Evolutionary conservation across 73 alveolate species (phyloP).

Genomic region (Vitrella brassicaformis): DNA sequence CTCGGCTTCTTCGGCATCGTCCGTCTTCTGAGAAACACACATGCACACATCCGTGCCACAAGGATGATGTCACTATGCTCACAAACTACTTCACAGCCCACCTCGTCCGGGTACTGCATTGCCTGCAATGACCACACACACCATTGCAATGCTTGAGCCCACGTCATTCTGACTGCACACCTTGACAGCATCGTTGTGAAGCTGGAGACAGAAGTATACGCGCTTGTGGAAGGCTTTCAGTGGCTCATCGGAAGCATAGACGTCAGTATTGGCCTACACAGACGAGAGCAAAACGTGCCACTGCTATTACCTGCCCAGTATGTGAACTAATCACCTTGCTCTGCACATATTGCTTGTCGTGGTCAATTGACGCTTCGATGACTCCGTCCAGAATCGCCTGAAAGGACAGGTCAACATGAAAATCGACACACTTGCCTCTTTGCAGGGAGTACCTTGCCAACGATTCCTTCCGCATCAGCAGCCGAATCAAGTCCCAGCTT

Average conservation of each 20-base stretch:
- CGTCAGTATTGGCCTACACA: slow-evolving; percentile 38
- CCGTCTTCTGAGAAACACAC: too few species aligned
- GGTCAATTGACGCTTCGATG: slow-evolving; percentile 67
- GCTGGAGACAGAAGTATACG: slow-evolving; percentile 62
- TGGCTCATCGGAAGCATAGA: slow-evolving; percentile 66
- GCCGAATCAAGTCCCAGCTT: slow-evolving; percentile 61
- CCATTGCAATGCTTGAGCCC: too few species aligned
- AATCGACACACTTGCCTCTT: too few species aligned
- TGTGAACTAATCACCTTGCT: slow-evolving; percentile 23
- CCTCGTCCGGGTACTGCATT: too few species aligned
- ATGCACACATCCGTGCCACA: too few species aligned
- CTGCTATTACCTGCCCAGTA: neutral
- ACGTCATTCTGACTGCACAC: too few species aligned
- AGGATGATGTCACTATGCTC: too few species aligned
- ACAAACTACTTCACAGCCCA: too few species aligned
- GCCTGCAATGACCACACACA: too few species aligned
- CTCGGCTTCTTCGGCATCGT: too few species aligned
- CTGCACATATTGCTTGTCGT: slow-evolving; percentile 51
- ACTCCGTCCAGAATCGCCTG: slow-evolving; percentile 75
- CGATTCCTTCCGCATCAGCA: slow-evolving; percentile 67
- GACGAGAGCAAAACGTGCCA: neutral
- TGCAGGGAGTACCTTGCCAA: slow-evolving; percentile 60
- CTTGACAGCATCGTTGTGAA: slow-evolving; percentile 60
- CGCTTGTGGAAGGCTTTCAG: slow-evolving; percentile 57
- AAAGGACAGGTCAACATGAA: too few species aligned